Evolutionary conservation across 306 rosid species (phyloP).

Genomic region (Pyrus communis): DNA sequence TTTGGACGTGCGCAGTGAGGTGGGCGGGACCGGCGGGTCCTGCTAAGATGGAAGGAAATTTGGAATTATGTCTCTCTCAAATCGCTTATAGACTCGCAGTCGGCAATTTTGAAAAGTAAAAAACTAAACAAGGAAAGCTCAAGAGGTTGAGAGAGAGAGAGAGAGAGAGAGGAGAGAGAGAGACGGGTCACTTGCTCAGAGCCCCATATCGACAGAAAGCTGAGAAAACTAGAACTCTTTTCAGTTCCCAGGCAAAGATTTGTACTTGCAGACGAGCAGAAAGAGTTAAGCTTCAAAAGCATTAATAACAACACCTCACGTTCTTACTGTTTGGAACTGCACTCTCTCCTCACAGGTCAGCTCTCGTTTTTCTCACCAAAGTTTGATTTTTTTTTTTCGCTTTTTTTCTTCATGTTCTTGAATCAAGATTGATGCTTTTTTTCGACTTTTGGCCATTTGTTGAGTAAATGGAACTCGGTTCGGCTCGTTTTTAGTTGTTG

Average conservation of each 20-base stretch:
- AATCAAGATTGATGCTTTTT: not conserved
- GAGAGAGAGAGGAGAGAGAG: not conserved
- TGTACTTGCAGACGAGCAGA: not conserved
- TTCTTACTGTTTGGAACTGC: not conserved
- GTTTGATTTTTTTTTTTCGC: not conserved
- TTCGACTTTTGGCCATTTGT: not conserved
- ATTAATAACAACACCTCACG: not conserved
- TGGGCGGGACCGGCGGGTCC: too few relatives aligned
- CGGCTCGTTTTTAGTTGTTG: not conserved
- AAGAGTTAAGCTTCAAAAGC: not conserved
- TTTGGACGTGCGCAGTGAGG: not conserved
- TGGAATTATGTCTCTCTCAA: not conserved
- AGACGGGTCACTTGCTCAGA: not conserved
- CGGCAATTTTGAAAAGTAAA: not conserved
- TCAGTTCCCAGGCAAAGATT: not conserved
- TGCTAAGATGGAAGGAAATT: not conserved
- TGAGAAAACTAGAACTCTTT: conserved; percentile 8
- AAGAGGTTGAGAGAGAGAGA: too few relatives aligned
- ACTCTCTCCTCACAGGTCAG: not conserved
- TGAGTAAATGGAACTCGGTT: not conserved
- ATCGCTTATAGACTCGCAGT: not conserved
- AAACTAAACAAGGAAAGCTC: not conserved
- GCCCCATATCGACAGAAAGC: not conserved
- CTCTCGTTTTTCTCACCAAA: not conserved
- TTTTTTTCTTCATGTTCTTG: not conserved